phyloP scores from a whole-genome alignment of 2,329 filamentous ascomycete species.

The Xylariaceae sp. region DNA sequence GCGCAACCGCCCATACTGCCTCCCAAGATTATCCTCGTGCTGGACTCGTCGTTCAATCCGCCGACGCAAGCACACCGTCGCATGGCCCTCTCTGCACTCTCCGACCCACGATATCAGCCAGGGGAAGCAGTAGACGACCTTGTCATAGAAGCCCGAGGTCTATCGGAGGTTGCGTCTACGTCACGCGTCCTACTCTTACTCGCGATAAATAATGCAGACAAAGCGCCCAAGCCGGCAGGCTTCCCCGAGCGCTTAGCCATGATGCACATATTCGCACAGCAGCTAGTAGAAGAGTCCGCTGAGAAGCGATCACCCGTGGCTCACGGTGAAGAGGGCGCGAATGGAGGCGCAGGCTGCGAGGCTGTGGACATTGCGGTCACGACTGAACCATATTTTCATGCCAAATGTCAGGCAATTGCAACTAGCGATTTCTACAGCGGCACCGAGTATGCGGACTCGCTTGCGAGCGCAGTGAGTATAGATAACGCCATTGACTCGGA shows the following conservation, averaged over 20 bases:
- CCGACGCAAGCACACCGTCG: conserved; percentile 58
- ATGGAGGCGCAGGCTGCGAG: conserved; percentile 7
- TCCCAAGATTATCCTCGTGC: conserved; percentile 45
- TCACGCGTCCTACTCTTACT: conserved; percentile 55
- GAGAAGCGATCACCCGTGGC: not conserved
- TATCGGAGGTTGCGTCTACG: not conserved
- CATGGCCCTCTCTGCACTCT: conserved; percentile 49
- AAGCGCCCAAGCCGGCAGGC: conserved; percentile 61
- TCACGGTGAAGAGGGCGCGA: not conserved
- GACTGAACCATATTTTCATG: conserved; percentile 68
- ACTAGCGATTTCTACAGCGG: conserved; percentile 39
- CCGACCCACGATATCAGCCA: conserved; percentile 9
- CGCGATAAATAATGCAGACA: conserved; percentile 63
- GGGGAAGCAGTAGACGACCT: not conserved
- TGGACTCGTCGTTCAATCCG: conserved; percentile 68
- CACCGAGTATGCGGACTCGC: not conserved
- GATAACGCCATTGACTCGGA: conserved; percentile 24
- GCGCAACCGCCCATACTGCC: conserved; percentile 20
- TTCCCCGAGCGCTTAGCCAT: conserved; percentile 66
- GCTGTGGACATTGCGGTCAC: conserved; percentile 66
- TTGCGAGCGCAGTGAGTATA: not conserved
- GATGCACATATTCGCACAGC: conserved; percentile 65
- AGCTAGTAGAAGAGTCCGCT: conserved; percentile 36
- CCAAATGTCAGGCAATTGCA: conserved; percentile 61
- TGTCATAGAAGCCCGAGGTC: not conserved